Conservation (phyloP, 2,329 filamentous ascomycete genomes). For the Talaromyces sp. region DNA sequence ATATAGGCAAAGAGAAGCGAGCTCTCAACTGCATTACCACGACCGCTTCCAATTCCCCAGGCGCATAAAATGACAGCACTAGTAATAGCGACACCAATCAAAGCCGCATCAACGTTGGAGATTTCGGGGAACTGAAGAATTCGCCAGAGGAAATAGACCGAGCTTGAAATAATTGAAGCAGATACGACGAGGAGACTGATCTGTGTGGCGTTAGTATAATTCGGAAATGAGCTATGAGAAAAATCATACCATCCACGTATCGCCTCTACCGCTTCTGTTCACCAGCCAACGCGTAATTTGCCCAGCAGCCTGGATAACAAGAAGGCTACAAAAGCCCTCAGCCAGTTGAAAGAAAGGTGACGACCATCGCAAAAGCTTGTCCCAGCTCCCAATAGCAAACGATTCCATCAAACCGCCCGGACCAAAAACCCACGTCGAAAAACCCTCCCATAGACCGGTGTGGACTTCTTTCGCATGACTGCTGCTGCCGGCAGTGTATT, state of each 20-base stretch:
- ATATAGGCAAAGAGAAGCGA: constrained; percentile 94
- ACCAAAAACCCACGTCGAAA: constrained; percentile 87
- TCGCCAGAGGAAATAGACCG: constrained; percentile 93
- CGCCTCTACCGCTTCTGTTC: constrained; percentile 78
- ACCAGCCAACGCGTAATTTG: constrained; percentile 94
- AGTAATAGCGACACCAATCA: constrained; percentile 89
- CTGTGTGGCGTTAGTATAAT: constrained; percentile 42
- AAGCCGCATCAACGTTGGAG: constrained; percentile 81
- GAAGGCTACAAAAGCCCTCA: constrained; percentile 92
- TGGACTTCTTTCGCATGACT: neutral
- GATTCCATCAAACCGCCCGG: constrained; percentile 74
- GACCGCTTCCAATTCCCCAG: constrained; percentile 88
- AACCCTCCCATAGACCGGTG: constrained; percentile 40
- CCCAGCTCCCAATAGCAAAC: constrained; percentile 78
- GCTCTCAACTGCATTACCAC: constrained; percentile 91
- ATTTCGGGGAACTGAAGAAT: constrained; percentile 91
- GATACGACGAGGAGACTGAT: constrained; percentile 84
- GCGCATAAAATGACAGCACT: constrained; percentile 88
- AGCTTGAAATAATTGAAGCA: constrained; percentile 85
- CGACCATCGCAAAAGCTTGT: constrained; percentile 80
- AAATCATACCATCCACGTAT: constrained; percentile 87
- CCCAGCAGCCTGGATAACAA: constrained; percentile 91
- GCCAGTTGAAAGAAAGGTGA: constrained; percentile 90
- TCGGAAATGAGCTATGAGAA: neutral
- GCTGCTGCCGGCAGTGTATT: constrained; percentile 49